Evolutionary conservation across 495 filamentous ascomycete genomes (phyloP).

Genomic region (Copromyces sp.): DNA sequence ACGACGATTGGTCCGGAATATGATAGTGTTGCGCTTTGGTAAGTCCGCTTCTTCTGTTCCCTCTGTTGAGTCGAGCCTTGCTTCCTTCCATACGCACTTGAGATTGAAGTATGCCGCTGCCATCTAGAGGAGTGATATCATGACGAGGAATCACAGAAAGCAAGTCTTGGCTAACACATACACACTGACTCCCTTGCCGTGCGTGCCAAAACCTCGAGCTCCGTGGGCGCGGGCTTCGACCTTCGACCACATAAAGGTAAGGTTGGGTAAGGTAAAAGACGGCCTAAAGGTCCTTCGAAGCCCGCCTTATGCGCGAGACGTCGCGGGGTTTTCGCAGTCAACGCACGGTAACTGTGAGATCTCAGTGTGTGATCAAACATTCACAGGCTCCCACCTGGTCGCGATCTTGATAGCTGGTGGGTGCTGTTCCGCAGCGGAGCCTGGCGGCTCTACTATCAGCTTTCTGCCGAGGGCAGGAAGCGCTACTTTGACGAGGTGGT

Average conservation of each 20-base stretch:
- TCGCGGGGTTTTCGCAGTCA: not conserved
- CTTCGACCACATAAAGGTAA: not conserved
- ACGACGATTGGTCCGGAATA: slow-evolving; percentile 63
- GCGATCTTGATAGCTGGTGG: slow-evolving; percentile 59
- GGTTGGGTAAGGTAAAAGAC: not conserved
- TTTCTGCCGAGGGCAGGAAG: slow-evolving; percentile 55
- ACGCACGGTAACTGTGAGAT: not conserved
- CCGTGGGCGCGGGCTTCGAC: not conserved
- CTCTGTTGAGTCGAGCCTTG: not conserved
- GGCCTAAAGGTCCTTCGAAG: not conserved
- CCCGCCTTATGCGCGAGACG: not conserved
- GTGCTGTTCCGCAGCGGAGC: slow-evolving; percentile 62
- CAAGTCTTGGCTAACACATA: not conserved
- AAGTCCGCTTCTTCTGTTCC: slow-evolving; percentile 23
- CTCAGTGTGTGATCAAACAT: not conserved
- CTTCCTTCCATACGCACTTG: not conserved
- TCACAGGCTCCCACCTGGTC: slow-evolving; percentile 63
- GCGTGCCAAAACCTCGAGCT: not conserved
- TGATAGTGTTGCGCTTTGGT: slow-evolving; percentile 71
- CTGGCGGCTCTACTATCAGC: slow-evolving; percentile 61
- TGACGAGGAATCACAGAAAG: not conserved
- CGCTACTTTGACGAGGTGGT: slow-evolving; percentile 71
- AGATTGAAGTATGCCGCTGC: not conserved
- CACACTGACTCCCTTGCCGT: not conserved
- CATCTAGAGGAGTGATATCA: not conserved